Evolutionary conservation across 331 rosid genomes (phyloP).

Genomic region (Ulmus americana): DNA sequence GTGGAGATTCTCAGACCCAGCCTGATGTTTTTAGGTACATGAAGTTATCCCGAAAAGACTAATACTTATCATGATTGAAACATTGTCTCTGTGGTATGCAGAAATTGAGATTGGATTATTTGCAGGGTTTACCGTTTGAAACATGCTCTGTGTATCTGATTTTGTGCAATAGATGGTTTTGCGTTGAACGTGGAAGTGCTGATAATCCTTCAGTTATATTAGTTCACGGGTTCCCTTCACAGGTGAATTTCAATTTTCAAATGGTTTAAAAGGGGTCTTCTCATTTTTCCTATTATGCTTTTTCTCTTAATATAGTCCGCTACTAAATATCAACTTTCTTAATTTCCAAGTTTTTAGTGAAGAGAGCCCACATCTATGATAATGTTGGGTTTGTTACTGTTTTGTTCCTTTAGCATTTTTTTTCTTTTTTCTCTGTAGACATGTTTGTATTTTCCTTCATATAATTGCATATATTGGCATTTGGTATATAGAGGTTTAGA

Average conservation of each 20-base stretch:
- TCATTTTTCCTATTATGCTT: background rate
- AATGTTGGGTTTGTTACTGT: too few relatives aligned
- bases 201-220: slow-evolving; percentile 70
- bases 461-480: background rate
- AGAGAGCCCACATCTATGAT: too few relatives aligned
- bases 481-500: background rate
- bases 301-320: too few relatives aligned
- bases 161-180: slow-evolving; percentile 86
- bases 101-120: slow-evolving; percentile 33
- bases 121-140: slow-evolving; percentile 47
- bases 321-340: too few relatives aligned
- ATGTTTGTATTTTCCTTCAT: background rate
- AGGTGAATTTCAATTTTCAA: slow-evolving; percentile 39
- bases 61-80: background rate
- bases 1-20: slow-evolving; percentile 56
- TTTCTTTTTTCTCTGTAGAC: background rate
- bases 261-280: background rate
- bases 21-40: slow-evolving; percentile 60
- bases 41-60: background rate
- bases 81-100: slow-evolving; percentile 18
- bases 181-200: slow-evolving; percentile 72
- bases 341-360: too few relatives aligned
- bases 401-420: background rate
- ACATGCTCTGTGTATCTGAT: slow-evolving; percentile 39
- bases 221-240: slow-evolving; percentile 89